Conservation (phyloP, 768 basidiomycete genomes). For the Erythrobasidium yunnanense region DNA sequence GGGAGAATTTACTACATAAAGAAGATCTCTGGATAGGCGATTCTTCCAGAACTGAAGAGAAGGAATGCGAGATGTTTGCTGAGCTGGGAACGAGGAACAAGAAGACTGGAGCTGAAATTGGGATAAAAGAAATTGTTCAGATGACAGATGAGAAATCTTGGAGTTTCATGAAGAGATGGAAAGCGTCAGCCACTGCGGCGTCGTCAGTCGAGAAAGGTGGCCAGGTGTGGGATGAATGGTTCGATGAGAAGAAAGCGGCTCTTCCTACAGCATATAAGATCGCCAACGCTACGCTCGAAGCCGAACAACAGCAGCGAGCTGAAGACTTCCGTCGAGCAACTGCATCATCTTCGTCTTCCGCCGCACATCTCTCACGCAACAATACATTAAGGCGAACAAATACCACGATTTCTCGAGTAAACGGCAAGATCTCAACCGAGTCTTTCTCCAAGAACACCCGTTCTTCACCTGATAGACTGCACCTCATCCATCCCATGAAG, state of each 20-base stretch:
- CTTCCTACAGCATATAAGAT: conserved; percentile 20
- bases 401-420: too few species aligned
- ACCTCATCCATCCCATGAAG: conserved; percentile 69
- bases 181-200: too few species aligned
- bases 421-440: not conserved
- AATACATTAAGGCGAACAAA: not conserved
- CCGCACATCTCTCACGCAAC: too few species aligned
- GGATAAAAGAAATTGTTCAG: not conserved
- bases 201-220: too few species aligned
- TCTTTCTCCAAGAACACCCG: not conserved
- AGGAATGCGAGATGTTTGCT: not conserved
- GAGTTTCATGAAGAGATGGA: conserved; percentile 33
- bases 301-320: not conserved
- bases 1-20: conserved; percentile 71
- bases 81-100: not conserved
- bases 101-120: not conserved
- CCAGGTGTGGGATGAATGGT: conserved; percentile 33
- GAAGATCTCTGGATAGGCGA: conserved; percentile 84
- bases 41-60: conserved; percentile 51
- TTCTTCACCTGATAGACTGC: not conserved
- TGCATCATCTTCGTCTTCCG: not conserved
- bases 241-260: conserved; percentile 20
- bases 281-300: not conserved
- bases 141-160: not conserved
- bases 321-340: not conserved